Base-by-base conservation (phyloP, 768 basidiomycete genomes). In the Mycena floridula region DNA sequence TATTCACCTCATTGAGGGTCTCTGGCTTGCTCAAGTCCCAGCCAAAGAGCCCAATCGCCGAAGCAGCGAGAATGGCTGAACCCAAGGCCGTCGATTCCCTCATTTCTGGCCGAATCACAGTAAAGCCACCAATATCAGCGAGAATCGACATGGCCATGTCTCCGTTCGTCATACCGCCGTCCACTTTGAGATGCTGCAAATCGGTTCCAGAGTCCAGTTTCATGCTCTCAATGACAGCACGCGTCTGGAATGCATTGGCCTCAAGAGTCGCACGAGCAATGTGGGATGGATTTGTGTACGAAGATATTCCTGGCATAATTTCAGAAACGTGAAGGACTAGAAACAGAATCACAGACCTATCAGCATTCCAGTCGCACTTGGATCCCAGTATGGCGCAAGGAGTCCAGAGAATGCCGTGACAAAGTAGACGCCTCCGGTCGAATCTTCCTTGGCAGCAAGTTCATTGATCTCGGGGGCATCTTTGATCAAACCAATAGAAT, bases 101-200 rank as follows among this genome's bases (percentile, higher is more conserved):
- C 96, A 99, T 99, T 58, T 90, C 84, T 9, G 95, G 96, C 44
- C 96, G 74, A 47, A 94, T 70, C 50, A 99, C 89, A 23, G 79
- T 81, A 65, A 96, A 94, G 12, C 94, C 95, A 24, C 93, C 91
- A 35, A 95, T 70, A 60, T 96, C 86, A 3, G 89, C 89, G 48
- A 94, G 73, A 38, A 94, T 68, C 54, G 77, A 72, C 92, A 95
- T 90, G 45, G 84, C 88, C 23, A 88, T 63, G 57, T 95, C 90
- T 25, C 89, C 89, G 52, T 94, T 95, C 9, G 93, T 96, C 87
- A 96, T 94, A 13, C 93, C 92, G n/a, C 96, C 96, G 61, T 98
- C 96, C 26, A 99, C 95, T 61, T 86, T 94, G 50, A 99, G 80
- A 54, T 86, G 76, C 57, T 85, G 82, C 43, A 96, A 74, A 38